These are phyloP conservation scores for Pyrus pyrifolia DNA, from an alignment of 306 rosid species.

Conservation along the genomic window DNA sequence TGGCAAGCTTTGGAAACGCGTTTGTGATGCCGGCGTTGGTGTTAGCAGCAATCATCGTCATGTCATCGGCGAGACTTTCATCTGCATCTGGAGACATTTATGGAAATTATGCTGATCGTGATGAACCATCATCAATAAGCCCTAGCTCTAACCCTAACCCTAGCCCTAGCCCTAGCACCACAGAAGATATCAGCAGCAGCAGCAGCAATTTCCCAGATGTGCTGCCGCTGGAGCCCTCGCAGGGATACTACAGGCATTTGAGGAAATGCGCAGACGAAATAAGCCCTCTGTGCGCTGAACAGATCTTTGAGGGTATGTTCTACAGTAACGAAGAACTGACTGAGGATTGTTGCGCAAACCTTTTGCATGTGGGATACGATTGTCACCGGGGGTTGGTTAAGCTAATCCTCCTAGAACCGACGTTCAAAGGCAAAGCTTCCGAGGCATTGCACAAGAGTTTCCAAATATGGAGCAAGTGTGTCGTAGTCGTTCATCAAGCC, in stretches of 20 bases:
- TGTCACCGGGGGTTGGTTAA: slow-evolving; percentile 1
- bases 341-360: neutral
- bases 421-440: neutral
- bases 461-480: slow-evolving; percentile 8
- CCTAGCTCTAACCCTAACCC: too few relatives aligned
- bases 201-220: neutral
- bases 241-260: neutral
- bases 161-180: too few relatives aligned
- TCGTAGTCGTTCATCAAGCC: neutral
- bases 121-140: too few relatives aligned
- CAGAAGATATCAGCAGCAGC: too few relatives aligned
- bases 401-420: neutral
- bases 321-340: too few relatives aligned
- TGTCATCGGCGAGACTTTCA: too few relatives aligned
- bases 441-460: neutral
- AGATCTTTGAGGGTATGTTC: neutral
- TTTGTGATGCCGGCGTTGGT: too few relatives aligned
- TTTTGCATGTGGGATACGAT: neutral
- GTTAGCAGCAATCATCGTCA: too few relatives aligned
- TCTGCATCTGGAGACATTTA: too few relatives aligned
- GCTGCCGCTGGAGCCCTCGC: neutral
- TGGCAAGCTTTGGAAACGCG: too few relatives aligned
- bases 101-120: too few relatives aligned
- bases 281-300: neutral
- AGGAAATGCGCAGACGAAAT: neutral